Evolutionary conservation across 2,329 filamentous ascomycete genomes (phyloP).

Genomic region (Botryotinia narcissicola): DNA sequence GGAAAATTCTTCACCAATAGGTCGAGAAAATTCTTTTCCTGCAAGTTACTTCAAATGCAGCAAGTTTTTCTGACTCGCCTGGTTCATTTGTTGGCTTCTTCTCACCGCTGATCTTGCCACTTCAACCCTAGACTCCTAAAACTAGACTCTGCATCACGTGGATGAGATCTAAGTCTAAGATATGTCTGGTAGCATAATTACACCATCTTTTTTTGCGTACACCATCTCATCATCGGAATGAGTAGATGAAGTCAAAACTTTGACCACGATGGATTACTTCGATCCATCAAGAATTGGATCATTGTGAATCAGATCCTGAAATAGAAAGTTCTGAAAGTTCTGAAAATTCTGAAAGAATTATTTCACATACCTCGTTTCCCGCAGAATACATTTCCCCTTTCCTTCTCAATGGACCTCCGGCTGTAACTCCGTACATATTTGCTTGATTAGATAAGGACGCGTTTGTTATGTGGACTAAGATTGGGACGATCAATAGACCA

Average conservation of each 20-base stretch:
- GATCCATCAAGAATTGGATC: background rate
- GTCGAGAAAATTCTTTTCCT: background rate
- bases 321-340: background rate
- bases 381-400: constrained; percentile 29
- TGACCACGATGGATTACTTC: background rate
- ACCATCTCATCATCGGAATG: background rate
- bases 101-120: constrained; percentile 13
- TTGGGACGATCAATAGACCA: background rate
- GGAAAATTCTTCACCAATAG: background rate
- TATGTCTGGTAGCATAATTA: background rate
- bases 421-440: constrained; percentile 9
- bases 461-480: background rate
- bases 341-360: background rate
- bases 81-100: background rate
- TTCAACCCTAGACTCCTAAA: background rate
- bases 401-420: constrained; percentile 1
- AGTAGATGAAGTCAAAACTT: background rate
- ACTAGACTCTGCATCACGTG: background rate
- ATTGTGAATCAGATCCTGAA: background rate
- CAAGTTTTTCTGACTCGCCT: background rate
- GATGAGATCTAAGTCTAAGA: background rate
- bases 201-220: background rate
- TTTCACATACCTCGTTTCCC: constrained; percentile 32
- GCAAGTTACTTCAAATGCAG: constrained; percentile 15
- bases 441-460: background rate